Conservation (phyloP, 208 protist genomes). For the Acanthamoeba healyi region DNA sequence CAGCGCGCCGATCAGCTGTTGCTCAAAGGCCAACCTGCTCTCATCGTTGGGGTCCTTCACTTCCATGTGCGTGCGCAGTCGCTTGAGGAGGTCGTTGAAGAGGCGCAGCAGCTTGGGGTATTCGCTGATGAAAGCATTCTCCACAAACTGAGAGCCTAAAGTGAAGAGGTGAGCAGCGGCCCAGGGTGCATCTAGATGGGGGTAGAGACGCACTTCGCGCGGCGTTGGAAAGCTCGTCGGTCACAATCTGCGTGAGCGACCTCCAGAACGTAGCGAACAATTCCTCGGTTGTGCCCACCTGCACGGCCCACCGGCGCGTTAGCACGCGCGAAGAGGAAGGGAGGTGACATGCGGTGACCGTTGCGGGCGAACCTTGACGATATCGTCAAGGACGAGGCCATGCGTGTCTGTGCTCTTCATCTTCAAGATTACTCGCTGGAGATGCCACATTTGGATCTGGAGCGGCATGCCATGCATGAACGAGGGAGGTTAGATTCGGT, state of each 20-base stretch:
- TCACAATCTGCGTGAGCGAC: not conserved
- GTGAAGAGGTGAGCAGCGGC: no score
- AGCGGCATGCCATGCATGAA: no score
- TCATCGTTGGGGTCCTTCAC: no score
- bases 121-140: conserved; percentile 54
- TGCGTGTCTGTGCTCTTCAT: conserved; percentile 77
- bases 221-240: not conserved
- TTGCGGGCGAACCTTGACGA: no score
- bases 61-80: conserved; percentile 47
- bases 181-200: no score
- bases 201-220: no score
- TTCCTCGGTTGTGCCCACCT: not conserved
- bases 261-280: conserved; percentile 53
- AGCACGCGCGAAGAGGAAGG: no score
- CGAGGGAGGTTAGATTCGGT: no score
- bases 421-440: conserved; percentile 81
- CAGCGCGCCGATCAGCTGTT: conserved; percentile 6
- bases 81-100: conserved; percentile 60
- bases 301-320: no score
- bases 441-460: conserved; percentile 78
- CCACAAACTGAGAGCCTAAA: conserved; percentile 21
- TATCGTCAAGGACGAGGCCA: conserved; percentile 72
- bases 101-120: conserved; percentile 54
- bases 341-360: no score
- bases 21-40: no score